Evolutionary conservation across 352 stramenopile species (phyloP), one percentile per base, ranked within the genome.

Genomic region (Pythium oligandrum): DNA sequence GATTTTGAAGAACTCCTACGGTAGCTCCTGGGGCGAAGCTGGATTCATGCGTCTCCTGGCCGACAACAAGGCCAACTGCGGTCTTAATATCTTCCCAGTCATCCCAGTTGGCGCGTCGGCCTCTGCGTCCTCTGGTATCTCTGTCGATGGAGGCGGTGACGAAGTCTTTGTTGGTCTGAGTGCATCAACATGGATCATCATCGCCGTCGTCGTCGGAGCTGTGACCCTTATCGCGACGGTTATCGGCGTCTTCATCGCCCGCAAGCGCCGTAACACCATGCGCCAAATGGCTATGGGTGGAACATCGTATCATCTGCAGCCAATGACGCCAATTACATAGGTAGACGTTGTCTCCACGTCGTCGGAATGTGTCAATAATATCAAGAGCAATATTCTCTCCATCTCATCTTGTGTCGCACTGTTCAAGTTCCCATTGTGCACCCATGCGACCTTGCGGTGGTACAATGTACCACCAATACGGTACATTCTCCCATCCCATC

Each of bases 1-100:
- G 81, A 88, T 91, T 37, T 47, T 91, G 11, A 91, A 91, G 51
- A 91, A 91, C 55, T 91, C 81, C 39, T 91, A 91, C 62, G 78
- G 76, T 12, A 75, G 64, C 44, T 75, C 65, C 6, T 91, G 81
- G 81, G 81, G 81, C 30, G 67, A 72, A 10, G 76, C 57, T 7
- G 81, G 81, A 38, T 91, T 83, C 53, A 71, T 91, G 56, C 74
- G 79, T 46, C 62, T 91, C 37, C 34, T 86, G 3, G 75, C 75
- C 0, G 81, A 92, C 61, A 66, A 65, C 43, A 89, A 87, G 51
- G 57, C 82, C 31, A 92, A 92, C 61, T 92, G 81, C 40, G 81
- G 81, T 3, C 63, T 92, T 26, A 86, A 90, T 48, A 78, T 92
- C 10, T 92, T 90, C 53, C 81, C 81, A 1, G 78, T 92, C 4